phyloP scores from a whole-genome alignment of 2,329 filamentous ascomycete genomes.

The Curvularia sp. region DNA sequence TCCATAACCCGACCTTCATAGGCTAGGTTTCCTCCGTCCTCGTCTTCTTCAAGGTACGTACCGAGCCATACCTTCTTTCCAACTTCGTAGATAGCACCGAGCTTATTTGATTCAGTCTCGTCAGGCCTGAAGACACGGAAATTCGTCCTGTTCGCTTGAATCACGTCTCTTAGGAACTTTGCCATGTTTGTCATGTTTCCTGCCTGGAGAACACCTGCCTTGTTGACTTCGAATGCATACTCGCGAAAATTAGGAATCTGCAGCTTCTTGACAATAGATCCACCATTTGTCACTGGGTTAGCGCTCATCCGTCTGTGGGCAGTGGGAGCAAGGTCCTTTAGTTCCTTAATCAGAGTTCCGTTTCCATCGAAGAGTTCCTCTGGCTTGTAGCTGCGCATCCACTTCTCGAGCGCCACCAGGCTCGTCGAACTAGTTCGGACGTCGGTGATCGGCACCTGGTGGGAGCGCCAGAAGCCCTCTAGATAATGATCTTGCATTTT shows the following conservation, averaged over 20 bases:
- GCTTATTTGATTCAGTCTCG: slow-evolving; percentile 83
- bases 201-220: slow-evolving; percentile 62
- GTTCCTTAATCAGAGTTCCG: slow-evolving; percentile 67
- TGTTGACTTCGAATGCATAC: slow-evolving; percentile 68
- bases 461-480: slow-evolving; percentile 78
- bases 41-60: slow-evolving; percentile 78
- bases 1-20: slow-evolving; percentile 78
- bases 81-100: slow-evolving; percentile 72
- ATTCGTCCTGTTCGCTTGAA: slow-evolving; percentile 67
- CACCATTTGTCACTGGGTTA: slow-evolving; percentile 77
- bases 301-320: slow-evolving; percentile 76
- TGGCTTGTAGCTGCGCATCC: slow-evolving; percentile 79
- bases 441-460: slow-evolving; percentile 78
- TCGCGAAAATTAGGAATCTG: slow-evolving; percentile 72
- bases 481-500: slow-evolving; percentile 71
- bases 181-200: slow-evolving; percentile 76
- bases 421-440: slow-evolving; percentile 71
- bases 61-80: slow-evolving; percentile 83
- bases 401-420: slow-evolving; percentile 71
- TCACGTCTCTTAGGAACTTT: slow-evolving; percentile 70
- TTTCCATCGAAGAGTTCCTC: slow-evolving; percentile 72
- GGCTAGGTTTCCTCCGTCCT: slow-evolving; percentile 75
- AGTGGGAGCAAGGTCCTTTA: slow-evolving; percentile 69
- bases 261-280: slow-evolving; percentile 70
- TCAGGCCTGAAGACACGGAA: slow-evolving; percentile 82